Percentiles rank a stretch among this genome's conserved stretches.
These are phyloP conservation scores for Ceratocystis diversiconidia DNA, from an alignment of 2,329 filamentous ascomycete species.

Conservation along the genomic window DNA sequence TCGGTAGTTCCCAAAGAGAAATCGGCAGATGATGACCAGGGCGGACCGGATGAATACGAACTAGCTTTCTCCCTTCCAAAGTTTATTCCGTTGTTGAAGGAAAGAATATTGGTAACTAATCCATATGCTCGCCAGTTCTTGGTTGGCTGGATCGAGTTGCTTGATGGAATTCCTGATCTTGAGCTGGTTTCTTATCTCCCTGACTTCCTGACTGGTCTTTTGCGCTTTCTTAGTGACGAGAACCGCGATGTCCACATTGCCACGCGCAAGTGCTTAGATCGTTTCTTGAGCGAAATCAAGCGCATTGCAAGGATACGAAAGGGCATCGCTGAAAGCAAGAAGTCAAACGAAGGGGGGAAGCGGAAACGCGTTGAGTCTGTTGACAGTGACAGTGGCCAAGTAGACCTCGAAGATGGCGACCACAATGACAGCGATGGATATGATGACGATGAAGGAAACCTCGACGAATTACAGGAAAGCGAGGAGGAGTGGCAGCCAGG, in stretches of 20 bases:
- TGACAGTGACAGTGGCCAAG: constrained; percentile 48
- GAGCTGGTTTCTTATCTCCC: constrained; percentile 88
- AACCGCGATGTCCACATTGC: constrained; percentile 91
- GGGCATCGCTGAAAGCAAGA: constrained; percentile 75
- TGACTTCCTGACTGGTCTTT: constrained; percentile 74
- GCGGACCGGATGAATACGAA: constrained; percentile 32
- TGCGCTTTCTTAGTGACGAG: constrained; percentile 82
- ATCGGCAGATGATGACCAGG: constrained; percentile 35
- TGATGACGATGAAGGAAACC: constrained; percentile 37
- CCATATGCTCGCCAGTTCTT: constrained; percentile 91
- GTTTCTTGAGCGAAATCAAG: constrained; percentile 86
- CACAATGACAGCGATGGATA: constrained; percentile 44
- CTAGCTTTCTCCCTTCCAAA: constrained; percentile 74
- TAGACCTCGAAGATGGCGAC: constrained; percentile 45
- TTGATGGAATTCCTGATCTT: constrained; percentile 92
- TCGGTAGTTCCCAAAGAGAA: constrained; percentile 56
- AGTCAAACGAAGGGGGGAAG: constrained; percentile 51
- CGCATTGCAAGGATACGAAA: constrained; percentile 87
- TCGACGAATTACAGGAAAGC: constrained; percentile 35
- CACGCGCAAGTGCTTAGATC: constrained; percentile 76
- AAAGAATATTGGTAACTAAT: constrained; percentile 86
- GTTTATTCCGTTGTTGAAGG: constrained; percentile 87
- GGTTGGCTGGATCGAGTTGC: constrained; percentile 85
- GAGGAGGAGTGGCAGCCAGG: constrained; percentile 96
- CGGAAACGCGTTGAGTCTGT: constrained; percentile 55